Evolutionary conservation across 805 yeast genomes (phyloP).

Genomic region (Wickerhamiella musiphila): DNA sequence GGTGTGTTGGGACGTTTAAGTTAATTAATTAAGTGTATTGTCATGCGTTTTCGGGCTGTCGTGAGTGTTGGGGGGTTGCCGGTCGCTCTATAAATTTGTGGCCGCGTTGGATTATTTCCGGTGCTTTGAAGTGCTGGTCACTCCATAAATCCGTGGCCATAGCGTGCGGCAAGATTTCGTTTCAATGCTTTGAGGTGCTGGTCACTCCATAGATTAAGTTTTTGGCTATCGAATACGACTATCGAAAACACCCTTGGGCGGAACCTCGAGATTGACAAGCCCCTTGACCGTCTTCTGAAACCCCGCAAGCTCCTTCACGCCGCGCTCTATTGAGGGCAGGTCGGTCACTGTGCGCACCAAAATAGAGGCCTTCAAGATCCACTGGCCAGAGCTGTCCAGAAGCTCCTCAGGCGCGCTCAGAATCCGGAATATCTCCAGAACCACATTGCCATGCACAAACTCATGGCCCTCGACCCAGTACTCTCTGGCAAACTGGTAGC

Average conservation of each 20-base stretch:
- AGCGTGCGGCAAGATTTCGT: too few relatives aligned
- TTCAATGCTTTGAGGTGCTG: too few relatives aligned
- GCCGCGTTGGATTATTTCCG: too few relatives aligned
- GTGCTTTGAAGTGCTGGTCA: too few relatives aligned
- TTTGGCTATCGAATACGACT: slow-evolving; percentile 50
- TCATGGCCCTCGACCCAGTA: slow-evolving; percentile 45
- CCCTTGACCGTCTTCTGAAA: slow-evolving; percentile 53
- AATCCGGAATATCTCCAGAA: slow-evolving; percentile 34
- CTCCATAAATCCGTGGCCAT: too few relatives aligned
- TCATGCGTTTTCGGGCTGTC: not conserved
- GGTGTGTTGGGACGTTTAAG: not conserved
- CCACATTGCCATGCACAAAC: slow-evolving; percentile 42
- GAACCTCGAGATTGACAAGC: slow-evolving; percentile 48
- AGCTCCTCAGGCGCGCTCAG: slow-evolving; percentile 19
- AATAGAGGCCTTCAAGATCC: slow-evolving; percentile 41
- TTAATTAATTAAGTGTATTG: not conserved
- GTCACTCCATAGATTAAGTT: too few relatives aligned
- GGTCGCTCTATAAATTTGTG: too few relatives aligned
- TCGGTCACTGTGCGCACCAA: slow-evolving; percentile 60
- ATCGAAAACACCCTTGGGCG: slow-evolving; percentile 71
- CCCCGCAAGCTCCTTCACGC: slow-evolving; percentile 41
- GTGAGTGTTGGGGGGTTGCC: too few relatives aligned
- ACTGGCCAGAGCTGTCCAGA: slow-evolving; percentile 18
- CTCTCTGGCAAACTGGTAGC: slow-evolving; percentile 47
- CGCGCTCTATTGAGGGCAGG: slow-evolving; percentile 48